Evolutionary conservation across 192 early-diverging fungal species (phyloP).

Genomic region (Umbelopsis ramanniana): DNA sequence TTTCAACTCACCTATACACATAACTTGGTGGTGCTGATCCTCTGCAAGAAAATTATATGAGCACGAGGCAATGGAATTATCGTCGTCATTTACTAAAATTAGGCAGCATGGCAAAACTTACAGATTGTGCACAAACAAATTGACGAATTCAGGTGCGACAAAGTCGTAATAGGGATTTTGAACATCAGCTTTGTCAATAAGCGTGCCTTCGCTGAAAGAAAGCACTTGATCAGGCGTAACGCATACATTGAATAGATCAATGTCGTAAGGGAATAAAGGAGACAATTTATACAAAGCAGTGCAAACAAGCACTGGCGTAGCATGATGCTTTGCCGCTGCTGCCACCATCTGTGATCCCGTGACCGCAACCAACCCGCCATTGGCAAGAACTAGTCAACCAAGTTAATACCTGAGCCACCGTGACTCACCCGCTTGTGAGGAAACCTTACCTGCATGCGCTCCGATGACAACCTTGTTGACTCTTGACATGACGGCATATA

Average conservation of each 20-base stretch:
- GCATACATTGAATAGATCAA: conserved; percentile 78
- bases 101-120: conserved; percentile 45
- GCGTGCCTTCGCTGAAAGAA: conserved; percentile 79
- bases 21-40: conserved; percentile 32
- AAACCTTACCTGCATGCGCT: conserved; percentile 73
- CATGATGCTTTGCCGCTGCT: conserved; percentile 89
- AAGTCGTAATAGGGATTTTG: conserved; percentile 93
- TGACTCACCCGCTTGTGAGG: neutral
- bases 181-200: conserved; percentile 80
- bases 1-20: conserved; percentile 27
- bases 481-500: conserved; percentile 97
- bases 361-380: conserved; percentile 88
- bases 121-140: conserved; percentile 89
- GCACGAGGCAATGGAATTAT: neutral
- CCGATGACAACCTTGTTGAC: conserved; percentile 97
- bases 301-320: conserved; percentile 92
- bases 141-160: conserved; percentile 88
- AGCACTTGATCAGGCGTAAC: conserved; percentile 81
- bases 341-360: conserved; percentile 84
- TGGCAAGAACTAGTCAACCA: conserved; percentile 72
- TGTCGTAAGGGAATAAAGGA: conserved; percentile 87
- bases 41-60: conserved; percentile 16
- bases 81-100: conserved; percentile 5
- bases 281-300: conserved; percentile 90
- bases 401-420: neutral